Conservation (phyloP, 2,329 filamentous ascomycete species). For the Myriosclerotinia duriaeana region DNA sequence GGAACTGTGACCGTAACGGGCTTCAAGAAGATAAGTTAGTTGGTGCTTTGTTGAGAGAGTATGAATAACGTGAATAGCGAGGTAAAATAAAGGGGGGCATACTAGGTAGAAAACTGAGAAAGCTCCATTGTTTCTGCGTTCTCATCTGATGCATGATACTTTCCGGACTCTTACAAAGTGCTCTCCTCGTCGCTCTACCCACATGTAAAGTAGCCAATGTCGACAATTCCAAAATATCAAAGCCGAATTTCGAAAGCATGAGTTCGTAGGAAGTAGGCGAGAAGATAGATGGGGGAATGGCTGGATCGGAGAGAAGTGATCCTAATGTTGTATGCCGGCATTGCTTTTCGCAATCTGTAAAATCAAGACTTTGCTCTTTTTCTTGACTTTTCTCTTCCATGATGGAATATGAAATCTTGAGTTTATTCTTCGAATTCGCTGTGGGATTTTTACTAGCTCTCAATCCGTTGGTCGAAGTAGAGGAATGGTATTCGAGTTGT, state of each 20-base stretch:
- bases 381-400: background rate
- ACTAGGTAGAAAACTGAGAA: slow-evolving; percentile 36
- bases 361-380: background rate
- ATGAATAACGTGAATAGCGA: background rate
- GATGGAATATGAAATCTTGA: background rate
- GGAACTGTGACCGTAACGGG: slow-evolving; percentile 32
- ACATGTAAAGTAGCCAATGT: slow-evolving; percentile 36
- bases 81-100: background rate
- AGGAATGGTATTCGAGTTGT: background rate
- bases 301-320: background rate
- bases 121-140: slow-evolving; percentile 35
- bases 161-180: slow-evolving; percentile 31
- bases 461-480: background rate
- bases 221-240: slow-evolving; percentile 37
- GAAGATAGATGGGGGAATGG: slow-evolving; percentile 22
- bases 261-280: slow-evolving; percentile 36
- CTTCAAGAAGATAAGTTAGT: background rate
- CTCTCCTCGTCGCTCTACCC: slow-evolving; percentile 33
- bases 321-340: slow-evolving; percentile 16
- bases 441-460: background rate
- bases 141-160: slow-evolving; percentile 34
- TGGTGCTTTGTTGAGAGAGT: background rate
- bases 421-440: slow-evolving; percentile 12
- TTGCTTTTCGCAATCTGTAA: slow-evolving; percentile 6
- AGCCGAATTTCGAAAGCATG: slow-evolving; percentile 33